Percentiles rank a stretch among this genome's conserved stretches.
Evolutionary conservation across 1,284 basidiomycete genomes (phyloP).

Genomic region (Tranzscheliella williamsii): DNA sequence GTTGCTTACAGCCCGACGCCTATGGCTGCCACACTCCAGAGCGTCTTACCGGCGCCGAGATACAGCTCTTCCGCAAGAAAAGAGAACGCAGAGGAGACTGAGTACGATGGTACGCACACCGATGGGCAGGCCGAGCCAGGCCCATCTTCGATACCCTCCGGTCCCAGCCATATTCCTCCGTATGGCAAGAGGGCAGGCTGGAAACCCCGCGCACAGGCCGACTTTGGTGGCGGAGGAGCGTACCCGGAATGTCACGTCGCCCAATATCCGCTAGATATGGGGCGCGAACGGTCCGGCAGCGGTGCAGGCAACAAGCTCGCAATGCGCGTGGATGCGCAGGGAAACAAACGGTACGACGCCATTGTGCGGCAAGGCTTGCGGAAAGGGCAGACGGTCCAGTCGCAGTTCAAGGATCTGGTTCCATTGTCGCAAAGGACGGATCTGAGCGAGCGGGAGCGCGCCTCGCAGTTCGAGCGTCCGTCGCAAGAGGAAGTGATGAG

Average conservation of each 20-base stretch:
- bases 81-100: background rate
- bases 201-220: slow-evolving; percentile 79
- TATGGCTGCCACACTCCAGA: slow-evolving; percentile 41
- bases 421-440: slow-evolving; percentile 85
- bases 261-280: slow-evolving; percentile 94
- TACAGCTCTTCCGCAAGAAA: slow-evolving; percentile 2
- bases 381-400: slow-evolving; percentile 81
- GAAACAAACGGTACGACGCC: slow-evolving; percentile 93
- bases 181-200: slow-evolving; percentile 85
- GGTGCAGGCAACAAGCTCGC: slow-evolving; percentile 70
- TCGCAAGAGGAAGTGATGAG: slow-evolving; percentile 84
- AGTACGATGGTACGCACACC: slow-evolving; percentile 1
- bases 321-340: slow-evolving; percentile 92
- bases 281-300: slow-evolving; percentile 72
- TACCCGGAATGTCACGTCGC: slow-evolving; percentile 97
- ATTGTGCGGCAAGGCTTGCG: slow-evolving; percentile 94
- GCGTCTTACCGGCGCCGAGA: slow-evolving; percentile 38
- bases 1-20: too few relatives aligned
- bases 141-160: slow-evolving; percentile 6
- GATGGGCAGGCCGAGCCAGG: slow-evolving; percentile 14
- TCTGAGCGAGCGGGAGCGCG: slow-evolving; percentile 70
- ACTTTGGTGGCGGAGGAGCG: slow-evolving; percentile 90
- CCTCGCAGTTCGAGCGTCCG: slow-evolving; percentile 76
- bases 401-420: slow-evolving; percentile 95
- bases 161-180: slow-evolving; percentile 65